Evolutionary conservation across 2,329 filamentous ascomycete genomes (phyloP), one percentile per base, ranked within the genome.

Genomic region (Fusarium buxicola): DNA sequence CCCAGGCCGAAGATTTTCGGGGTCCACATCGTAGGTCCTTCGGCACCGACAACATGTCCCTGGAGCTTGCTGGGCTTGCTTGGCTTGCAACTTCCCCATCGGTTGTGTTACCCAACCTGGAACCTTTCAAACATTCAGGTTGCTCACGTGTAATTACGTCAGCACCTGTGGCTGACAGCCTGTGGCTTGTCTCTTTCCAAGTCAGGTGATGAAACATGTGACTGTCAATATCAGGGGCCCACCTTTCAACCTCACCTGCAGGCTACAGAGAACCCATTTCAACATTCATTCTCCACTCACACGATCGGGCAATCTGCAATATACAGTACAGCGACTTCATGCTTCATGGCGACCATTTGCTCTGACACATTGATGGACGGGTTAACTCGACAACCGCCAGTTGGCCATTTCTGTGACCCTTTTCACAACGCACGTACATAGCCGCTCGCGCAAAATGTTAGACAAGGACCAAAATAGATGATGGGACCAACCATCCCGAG

Each of bases 1-100:
- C 34, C 32, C 31, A 47, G 50, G 40, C 66, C 66, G 68, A 70
- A 65, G 50, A 60, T 44, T 60, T 68, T 70, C 64, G 66, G 68
- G 58, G 34, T 61, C 63, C 60, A 65, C 58, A 55, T 52, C 12
- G 31, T 18, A 35, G 51, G n/a, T 47, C 31, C 41, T 15, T 31
- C 30, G 25, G 25, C 40, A 28, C 40, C 21, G 27, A 31, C 12
- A 15, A 11, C 9, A 15, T 21, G 18, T 39, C 18, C 18, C 36
- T 39, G n/a, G n/a, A n/a, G n/a, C n/a, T n/a, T n/a, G n/a, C n/a
- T n/a, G n/a, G n/a, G n/a, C n/a, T n/a, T n/a, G 40, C 16, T 46
- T 30, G 30, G 24, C 58, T 51, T 27, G 47, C 38, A 43, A 38
- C 30, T 51, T 44, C 36, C 38, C 27, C 38, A 16, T 21, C 6